These are phyloP conservation scores for Curvularia spicifera DNA, from an alignment of 2,329 filamentous ascomycete genomes.

Conservation along the genomic window DNA sequence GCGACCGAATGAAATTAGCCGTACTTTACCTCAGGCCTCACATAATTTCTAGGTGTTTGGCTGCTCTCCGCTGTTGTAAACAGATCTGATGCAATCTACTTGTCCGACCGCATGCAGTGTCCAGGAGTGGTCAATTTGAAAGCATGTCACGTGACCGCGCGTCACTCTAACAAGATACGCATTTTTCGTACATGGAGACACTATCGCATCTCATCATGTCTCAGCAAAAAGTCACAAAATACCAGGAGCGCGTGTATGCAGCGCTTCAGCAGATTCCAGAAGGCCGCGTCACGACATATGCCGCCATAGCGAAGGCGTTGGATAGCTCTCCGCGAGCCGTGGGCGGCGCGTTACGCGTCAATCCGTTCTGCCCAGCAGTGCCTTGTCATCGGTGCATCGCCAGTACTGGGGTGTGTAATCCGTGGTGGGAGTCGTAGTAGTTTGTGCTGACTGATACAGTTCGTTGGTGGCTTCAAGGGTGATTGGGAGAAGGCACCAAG, in stretches of 20 bases:
- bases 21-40: neutral
- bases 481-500: conserved; percentile 67
- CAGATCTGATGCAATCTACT: neutral
- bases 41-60: no score
- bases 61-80: neutral
- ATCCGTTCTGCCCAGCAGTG: conserved; percentile 82
- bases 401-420: conserved; percentile 64
- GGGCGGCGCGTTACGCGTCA: conserved; percentile 75
- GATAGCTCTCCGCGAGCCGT: conserved; percentile 76
- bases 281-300: conserved; percentile 80
- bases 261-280: conserved; percentile 77
- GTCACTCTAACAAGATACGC: conserved; percentile 16
- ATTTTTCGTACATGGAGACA: neutral
- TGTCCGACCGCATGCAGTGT: neutral
- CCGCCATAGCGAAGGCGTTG: conserved; percentile 70
- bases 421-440: no score
- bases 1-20: neutral
- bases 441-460: conserved; percentile 28
- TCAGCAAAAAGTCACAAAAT: conserved; percentile 42
- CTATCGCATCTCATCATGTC: conserved; percentile 20
- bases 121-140: conserved; percentile 36
- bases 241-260: conserved; percentile 64
- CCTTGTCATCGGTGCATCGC: conserved; percentile 84
- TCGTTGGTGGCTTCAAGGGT: conserved; percentile 73
- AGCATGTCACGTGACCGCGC: conserved; percentile 44